Conservation (phyloP, 805 yeast species). For the Candida succiphila region DNA sequence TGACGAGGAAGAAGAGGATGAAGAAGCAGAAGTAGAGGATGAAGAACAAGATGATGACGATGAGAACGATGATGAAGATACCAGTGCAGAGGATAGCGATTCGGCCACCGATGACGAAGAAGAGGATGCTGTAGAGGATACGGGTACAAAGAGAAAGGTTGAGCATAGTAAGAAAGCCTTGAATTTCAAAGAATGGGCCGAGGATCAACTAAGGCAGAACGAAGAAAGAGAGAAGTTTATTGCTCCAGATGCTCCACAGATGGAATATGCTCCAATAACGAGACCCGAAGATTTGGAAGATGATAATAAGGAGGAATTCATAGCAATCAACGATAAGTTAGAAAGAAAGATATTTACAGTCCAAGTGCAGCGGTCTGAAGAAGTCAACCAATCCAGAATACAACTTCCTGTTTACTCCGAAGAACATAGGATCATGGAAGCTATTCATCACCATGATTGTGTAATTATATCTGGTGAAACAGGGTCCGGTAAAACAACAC, state of each 20-base stretch:
- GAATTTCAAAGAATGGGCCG: constrained; percentile 86
- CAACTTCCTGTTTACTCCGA: constrained; percentile 82
- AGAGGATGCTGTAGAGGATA: constrained; percentile 17
- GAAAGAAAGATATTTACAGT: constrained; percentile 60
- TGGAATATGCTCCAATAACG: constrained; percentile 43
- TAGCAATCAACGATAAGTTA: constrained; percentile 45
- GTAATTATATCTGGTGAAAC: constrained; percentile 94
- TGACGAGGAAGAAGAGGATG: constrained; percentile 15
- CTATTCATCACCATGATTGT: constrained; percentile 84
- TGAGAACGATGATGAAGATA: constrained; percentile 22
- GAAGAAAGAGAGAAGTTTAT: constrained; percentile 48
- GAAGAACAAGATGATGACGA: constrained; percentile 23
- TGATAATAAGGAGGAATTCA: constrained; percentile 48
- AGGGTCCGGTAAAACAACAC: constrained; percentile 98
- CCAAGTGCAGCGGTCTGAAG: constrained; percentile 52
- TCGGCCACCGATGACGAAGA: constrained; percentile 18
- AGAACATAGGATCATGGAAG: constrained; percentile 93
- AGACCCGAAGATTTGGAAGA: constrained; percentile 67
- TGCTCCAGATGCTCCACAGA: constrained; percentile 39
- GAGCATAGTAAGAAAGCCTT: constrained; percentile 41
- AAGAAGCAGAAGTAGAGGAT: constrained; percentile 20
- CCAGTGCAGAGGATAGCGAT: constrained; percentile 19
- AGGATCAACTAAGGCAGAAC: constrained; percentile 50
- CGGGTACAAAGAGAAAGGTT: constrained; percentile 32
- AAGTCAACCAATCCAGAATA: constrained; percentile 57